Evolutionary conservation across 2,329 filamentous ascomycete genomes (phyloP), one percentile per base, ranked within the genome.

Genomic region (Sordariomycetes sp.): DNA sequence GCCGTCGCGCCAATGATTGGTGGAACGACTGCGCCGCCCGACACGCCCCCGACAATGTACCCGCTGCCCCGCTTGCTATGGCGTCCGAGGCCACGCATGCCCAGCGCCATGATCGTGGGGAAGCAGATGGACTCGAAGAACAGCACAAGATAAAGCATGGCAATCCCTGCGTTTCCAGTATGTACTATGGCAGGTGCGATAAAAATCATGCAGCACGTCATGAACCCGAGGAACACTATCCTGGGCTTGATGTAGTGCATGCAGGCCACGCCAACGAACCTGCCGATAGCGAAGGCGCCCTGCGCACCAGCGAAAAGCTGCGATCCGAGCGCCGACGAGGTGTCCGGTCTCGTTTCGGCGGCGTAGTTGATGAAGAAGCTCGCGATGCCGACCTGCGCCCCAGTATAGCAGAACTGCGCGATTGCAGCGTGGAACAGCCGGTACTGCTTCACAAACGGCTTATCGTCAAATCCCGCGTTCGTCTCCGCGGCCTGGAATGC

Each of bases 51-150:
- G 1, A 83, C 74, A 36, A 84, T 76, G 61, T 77, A 74, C 1
- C 84, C 83, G 0, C 80, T 81, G 1, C 85, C 86, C 58, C 84
- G 77, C 73, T 89, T 88, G 34, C 82, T 86, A 70, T 89, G 82
- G 17, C 81, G 78, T 4, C 86, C 86, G 0, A 83, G 71, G 1
- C 79, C 80, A 12, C 78, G 72, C 66, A 83, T 79, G 0, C 77
- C 77, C 4, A 82, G 69, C 0, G 79, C 78, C 57, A 82, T 79
- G 62, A 82, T 82, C 48, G 78, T 81, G 1, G 80, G 77, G 66
- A 83, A 84, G 66, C 76, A 77, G 62, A 79, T 77, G 0, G 73
- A 76, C 66, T 79, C 79, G 66, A 79, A 81, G 69, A 80, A 82
- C 53, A 82, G 69, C 0, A 79, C 76, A 0, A 79, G 57, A 59